Conservation (phyloP, 1,284 basidiomycete genomes). For the Cutaneotrichosporon sp. region DNA sequence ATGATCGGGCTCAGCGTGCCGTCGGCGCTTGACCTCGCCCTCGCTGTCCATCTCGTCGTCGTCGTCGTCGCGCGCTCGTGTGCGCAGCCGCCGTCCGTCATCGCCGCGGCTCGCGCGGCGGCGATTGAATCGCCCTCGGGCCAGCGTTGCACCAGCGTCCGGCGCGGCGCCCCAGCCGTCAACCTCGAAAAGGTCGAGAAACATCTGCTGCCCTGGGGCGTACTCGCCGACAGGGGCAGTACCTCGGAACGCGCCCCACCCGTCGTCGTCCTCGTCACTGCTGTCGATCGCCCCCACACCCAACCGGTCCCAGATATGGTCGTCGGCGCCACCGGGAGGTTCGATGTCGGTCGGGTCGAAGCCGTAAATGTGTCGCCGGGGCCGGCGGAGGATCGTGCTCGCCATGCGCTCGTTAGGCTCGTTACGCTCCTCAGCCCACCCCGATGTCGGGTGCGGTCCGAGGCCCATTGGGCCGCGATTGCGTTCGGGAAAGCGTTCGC, state of each 20-base stretch:
- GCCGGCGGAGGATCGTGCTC: slow-evolving; percentile 18
- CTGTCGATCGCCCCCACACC: slow-evolving; percentile 72
- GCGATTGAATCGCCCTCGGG: slow-evolving; percentile 25
- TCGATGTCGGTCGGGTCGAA: slow-evolving; percentile 24
- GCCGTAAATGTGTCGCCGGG: slow-evolving; percentile 10
- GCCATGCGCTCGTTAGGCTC: slow-evolving; percentile 22
- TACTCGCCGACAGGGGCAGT: slow-evolving; percentile 1
- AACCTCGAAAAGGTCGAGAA: slow-evolving; percentile 14
- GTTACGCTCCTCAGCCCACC: slow-evolving; percentile 13
- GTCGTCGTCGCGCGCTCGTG: slow-evolving; percentile 4
- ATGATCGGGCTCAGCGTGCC: not conserved
- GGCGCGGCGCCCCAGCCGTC: slow-evolving; percentile 22
- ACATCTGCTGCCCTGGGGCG: not conserved
- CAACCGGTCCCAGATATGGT: slow-evolving; percentile 61
- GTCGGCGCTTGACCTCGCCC: slow-evolving; percentile 4
- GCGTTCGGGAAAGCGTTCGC: not conserved
- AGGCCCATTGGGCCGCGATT: not conserved
- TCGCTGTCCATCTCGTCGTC: slow-evolving; percentile 4
- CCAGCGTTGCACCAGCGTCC: slow-evolving; percentile 19
- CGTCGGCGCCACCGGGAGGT: slow-evolving; percentile 18
- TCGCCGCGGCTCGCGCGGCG: slow-evolving; percentile 16
- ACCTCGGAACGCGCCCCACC: slow-evolving; percentile 19
- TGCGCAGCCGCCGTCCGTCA: not conserved
- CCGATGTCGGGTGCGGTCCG: not conserved
- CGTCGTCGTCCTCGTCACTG: slow-evolving; percentile 38